phyloP scores from a whole-genome alignment of 2,329 filamentous ascomycete species.

The Colletotrichum chrysophilum region DNA sequence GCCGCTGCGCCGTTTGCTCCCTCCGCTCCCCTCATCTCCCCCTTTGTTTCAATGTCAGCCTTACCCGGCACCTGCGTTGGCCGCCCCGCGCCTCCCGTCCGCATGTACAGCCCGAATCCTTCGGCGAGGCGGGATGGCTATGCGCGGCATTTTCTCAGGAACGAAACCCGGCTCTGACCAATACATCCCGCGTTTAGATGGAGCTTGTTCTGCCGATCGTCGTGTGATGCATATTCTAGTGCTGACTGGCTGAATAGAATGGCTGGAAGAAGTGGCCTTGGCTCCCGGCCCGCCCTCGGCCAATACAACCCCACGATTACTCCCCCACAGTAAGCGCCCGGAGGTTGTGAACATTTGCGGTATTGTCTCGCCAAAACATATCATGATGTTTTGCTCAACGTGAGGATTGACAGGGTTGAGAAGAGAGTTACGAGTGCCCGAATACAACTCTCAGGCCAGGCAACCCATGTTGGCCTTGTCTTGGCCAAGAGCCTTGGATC shows the following conservation, averaged over 20 bases:
- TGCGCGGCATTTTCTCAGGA: background rate
- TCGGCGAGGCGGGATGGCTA: background rate
- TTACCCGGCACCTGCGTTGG: background rate
- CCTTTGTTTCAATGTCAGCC: background rate
- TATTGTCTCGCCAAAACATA: background rate
- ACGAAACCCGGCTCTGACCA: background rate
- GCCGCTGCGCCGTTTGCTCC: background rate
- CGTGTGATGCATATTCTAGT: background rate
- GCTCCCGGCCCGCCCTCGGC: background rate
- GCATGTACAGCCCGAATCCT: background rate
- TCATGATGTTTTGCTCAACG: background rate
- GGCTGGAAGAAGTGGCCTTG: background rate
- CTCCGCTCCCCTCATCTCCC: background rate
- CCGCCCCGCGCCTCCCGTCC: background rate
- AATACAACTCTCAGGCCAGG: background rate
- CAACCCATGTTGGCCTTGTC: background rate
- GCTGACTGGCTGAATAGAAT: background rate
- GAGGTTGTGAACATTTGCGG: background rate
- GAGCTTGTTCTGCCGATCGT: background rate
- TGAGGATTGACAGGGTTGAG: background rate
- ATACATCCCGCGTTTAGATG: background rate
- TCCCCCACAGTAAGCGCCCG: background rate
- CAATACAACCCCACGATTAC: background rate
- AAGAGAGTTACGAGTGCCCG: background rate
- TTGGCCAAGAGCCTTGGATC: background rate